phyloP scores from a whole-genome alignment of 345 rosid species.

The Citrus sp. region DNA sequence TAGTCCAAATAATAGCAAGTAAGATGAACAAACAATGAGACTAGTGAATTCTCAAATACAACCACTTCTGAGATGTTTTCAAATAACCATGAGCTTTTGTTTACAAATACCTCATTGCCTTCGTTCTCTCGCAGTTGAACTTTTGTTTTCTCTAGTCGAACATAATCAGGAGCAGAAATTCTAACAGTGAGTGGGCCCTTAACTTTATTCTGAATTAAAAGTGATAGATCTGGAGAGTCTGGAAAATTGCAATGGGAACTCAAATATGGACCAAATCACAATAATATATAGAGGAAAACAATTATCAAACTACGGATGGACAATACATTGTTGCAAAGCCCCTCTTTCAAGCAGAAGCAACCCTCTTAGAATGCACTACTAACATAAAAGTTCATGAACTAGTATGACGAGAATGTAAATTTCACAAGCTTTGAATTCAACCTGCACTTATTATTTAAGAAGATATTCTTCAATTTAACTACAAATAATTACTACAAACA shows the following conservation, averaged over 20 bases:
- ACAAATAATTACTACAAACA: neutral
- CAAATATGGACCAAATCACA: neutral
- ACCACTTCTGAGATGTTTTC: neutral
- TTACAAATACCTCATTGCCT: slow-evolving; percentile 43
- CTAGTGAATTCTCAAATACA: neutral
- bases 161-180: slow-evolving; percentile 54
- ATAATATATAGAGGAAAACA: neutral
- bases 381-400: neutral
- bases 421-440: neutral
- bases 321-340: neutral
- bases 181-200: slow-evolving; percentile 39
- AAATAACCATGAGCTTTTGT: neutral
- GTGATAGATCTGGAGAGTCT: slow-evolving; percentile 71
- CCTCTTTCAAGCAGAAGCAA: neutral
- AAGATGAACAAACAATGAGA: neutral
- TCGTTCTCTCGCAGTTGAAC: slow-evolving; percentile 50
- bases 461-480: neutral
- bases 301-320: neutral
- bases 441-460: neutral
- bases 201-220: slow-evolving; percentile 68
- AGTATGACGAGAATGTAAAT: neutral
- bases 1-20: neutral
- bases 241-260: slow-evolving; percentile 16
- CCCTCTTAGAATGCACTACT: neutral
- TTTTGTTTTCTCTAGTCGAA: slow-evolving; percentile 39